Evolutionary conservation across 2,329 filamentous ascomycete genomes (phyloP).

Genomic region (Cladophialophora chaetospira): DNA sequence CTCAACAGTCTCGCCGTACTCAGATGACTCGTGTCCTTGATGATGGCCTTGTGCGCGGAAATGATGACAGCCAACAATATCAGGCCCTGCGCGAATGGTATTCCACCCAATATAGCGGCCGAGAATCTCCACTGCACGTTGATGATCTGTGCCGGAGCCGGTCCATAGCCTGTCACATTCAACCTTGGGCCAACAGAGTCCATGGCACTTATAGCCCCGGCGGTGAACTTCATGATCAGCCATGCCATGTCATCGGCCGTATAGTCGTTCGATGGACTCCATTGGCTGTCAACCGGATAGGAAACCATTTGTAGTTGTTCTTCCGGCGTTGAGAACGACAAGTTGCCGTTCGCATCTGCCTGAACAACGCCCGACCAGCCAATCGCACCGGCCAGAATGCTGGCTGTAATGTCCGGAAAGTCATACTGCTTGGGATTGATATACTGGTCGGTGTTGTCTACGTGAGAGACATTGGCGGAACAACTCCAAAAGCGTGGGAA

Average conservation of each 20-base stretch:
- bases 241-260: slow-evolving; percentile 14
- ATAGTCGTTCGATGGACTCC: slow-evolving; percentile 17
- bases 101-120: slow-evolving; percentile 20
- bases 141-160: slow-evolving; percentile 81
- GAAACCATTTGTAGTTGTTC: slow-evolving; percentile 16
- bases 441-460: slow-evolving; percentile 15
- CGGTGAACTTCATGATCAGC: slow-evolving; percentile 24
- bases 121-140: slow-evolving; percentile 63
- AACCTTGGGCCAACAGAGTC: slow-evolving; percentile 19
- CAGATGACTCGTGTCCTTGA: slow-evolving; percentile 28
- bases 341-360: neutral
- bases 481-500: slow-evolving; percentile 26
- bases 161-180: slow-evolving; percentile 71
- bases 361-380: slow-evolving; percentile 22
- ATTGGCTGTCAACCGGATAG: slow-evolving; percentile 37
- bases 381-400: slow-evolving; percentile 26
- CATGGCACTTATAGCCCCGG: slow-evolving; percentile 22
- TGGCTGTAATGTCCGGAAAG: slow-evolving; percentile 21
- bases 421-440: slow-evolving; percentile 3
- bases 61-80: slow-evolving; percentile 20
- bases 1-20: slow-evolving; percentile 23
- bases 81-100: slow-evolving; percentile 25
- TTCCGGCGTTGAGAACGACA: neutral
- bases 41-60: slow-evolving; percentile 28
- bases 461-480: slow-evolving; percentile 16